These are phyloP conservation scores for Cyclotella atomus DNA, from an alignment of 108 stramenopile genomes.

Conservation along the genomic window DNA sequence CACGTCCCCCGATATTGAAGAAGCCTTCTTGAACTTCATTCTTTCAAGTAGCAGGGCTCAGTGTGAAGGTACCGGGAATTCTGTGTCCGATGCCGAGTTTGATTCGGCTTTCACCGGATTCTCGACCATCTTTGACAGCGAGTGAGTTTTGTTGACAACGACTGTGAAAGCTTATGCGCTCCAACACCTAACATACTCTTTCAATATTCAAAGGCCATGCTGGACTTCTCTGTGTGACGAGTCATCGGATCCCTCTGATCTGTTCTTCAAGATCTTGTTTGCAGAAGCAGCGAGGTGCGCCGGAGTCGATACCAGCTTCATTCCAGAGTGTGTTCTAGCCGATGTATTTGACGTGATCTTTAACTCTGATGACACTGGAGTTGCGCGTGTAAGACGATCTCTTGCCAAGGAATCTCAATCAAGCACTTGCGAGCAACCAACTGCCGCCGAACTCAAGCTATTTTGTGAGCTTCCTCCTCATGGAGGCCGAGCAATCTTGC, in stretches of 20 bases:
- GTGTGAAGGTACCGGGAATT: slow-evolving; percentile 18
- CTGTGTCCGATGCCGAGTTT: slow-evolving; percentile 25
- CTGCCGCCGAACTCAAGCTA: background rate
- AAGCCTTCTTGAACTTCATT: slow-evolving; percentile 20
- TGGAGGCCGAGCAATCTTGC: slow-evolving; percentile 2
- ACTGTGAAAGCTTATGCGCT: too few species aligned
- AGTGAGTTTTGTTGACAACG: background rate
- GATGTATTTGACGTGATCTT: slow-evolving; percentile 18
- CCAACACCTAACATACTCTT: background rate
- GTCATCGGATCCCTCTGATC: slow-evolving; percentile 5
- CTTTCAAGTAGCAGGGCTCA: slow-evolving; percentile 4
- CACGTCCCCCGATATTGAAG: slow-evolving; percentile 15
- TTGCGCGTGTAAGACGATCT: background rate
- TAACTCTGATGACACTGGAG: background rate
- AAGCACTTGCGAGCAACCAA: slow-evolving; percentile 12
- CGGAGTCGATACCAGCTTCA: slow-evolving; percentile 19
- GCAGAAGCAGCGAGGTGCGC: slow-evolving; percentile 37
- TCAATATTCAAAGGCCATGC: slow-evolving; percentile 11
- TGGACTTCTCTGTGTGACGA: slow-evolving; percentile 38
- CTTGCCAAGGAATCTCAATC: slow-evolving; percentile 9
- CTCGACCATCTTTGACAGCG: slow-evolving; percentile 16
- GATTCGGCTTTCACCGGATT: slow-evolving; percentile 15
- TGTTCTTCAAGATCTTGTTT: slow-evolving; percentile 29
- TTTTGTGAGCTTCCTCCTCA: slow-evolving; percentile 6
- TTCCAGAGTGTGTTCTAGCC: slow-evolving; percentile 30